phyloP scores from a whole-genome alignment of 257 asterid genomes.

The Primulina huaijiensis region DNA sequence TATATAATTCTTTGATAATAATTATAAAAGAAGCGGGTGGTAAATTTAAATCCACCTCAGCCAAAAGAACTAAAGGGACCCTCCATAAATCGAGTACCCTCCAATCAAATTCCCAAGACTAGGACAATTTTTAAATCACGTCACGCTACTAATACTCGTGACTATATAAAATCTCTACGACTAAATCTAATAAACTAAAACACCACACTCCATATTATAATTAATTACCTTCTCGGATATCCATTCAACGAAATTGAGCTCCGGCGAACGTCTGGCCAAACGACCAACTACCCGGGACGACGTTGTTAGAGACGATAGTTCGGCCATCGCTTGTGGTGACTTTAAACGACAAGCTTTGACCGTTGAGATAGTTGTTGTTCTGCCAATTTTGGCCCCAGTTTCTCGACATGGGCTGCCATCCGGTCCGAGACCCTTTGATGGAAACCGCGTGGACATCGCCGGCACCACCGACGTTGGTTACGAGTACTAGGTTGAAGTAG shows the following conservation, averaged over 20 bases:
- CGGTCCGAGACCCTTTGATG: conserved; percentile 71
- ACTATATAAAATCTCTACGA: conserved; percentile 21
- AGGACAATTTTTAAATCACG: conserved; percentile 28
- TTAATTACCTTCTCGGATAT: neutral
- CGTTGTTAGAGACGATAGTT: conserved; percentile 59
- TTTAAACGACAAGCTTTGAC: conserved; percentile 81
- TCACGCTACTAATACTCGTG: conserved; percentile 42
- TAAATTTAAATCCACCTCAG: conserved; percentile 1
- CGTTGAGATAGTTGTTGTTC: conserved; percentile 65
- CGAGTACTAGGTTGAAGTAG: conserved; percentile 73
- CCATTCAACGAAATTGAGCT: conserved; percentile 49
- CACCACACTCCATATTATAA: neutral
- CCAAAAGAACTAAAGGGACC: conserved; percentile 1
- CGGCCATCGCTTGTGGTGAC: conserved; percentile 80
- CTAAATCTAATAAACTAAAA: neutral
- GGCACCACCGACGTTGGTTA: conserved; percentile 85
- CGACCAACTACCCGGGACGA: conserved; percentile 70
- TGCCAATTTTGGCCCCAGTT: conserved; percentile 98
- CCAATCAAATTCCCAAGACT: conserved; percentile 2
- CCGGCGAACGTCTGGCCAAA: conserved; percentile 85
- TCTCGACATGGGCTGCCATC: conserved; percentile 83
- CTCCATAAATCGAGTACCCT: conserved; percentile 30
- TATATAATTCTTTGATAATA: neutral
- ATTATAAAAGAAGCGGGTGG: neutral
- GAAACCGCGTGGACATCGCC: conserved; percentile 79